Evolutionary conservation across 176 grass and related monocot species (phyloP), one percentile per base, ranked within the genome.

Genomic region (Cymbopogon citratus): DNA sequence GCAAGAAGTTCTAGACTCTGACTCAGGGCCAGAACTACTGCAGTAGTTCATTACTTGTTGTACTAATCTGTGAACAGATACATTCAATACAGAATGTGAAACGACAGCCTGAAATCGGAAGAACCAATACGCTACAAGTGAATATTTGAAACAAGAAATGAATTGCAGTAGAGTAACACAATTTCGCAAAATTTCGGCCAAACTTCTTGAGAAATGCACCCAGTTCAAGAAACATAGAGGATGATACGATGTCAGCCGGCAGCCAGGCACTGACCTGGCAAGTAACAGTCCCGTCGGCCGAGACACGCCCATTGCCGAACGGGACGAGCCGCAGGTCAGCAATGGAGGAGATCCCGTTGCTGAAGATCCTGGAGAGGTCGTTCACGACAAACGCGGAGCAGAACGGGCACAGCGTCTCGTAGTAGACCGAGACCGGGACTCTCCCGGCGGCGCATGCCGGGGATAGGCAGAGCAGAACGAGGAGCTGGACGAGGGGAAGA

Each of bases 401-500:
- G 83, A 90, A 96, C 43, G 90, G 93, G 66, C 93, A 96, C 71
- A 96, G 18, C 33, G 90, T 59, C 63, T 96, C 93, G 81, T 96
- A 96, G 76, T 96, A 96, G 35, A 96, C 83, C 18, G 90, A 86
- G 71, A 96, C 80, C 10, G 80, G 71, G 52, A 96, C 90, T 39
- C 83, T 90, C 70, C 63, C 51, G 49, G 62, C 86, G 34, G 67
- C 40, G 81, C 80, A 72, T 7, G 82, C 61, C 24, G 77, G 66
- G 40, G 76, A 46, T 73, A 91, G 69, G 46, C 70, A 84, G 74
- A 96, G 64, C 52, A 89, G 71, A 1, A 70, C 52, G 25, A 89
- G 61, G 15, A 85, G 16, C 5, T 18, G 35, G 5, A 95, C 24
- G 19, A 82, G 19, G 68, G 16, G 72, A 54, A 49, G 74, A 83